Conservation (phyloP, 352 stramenopile species). For the Phytophthora sp. region DNA sequence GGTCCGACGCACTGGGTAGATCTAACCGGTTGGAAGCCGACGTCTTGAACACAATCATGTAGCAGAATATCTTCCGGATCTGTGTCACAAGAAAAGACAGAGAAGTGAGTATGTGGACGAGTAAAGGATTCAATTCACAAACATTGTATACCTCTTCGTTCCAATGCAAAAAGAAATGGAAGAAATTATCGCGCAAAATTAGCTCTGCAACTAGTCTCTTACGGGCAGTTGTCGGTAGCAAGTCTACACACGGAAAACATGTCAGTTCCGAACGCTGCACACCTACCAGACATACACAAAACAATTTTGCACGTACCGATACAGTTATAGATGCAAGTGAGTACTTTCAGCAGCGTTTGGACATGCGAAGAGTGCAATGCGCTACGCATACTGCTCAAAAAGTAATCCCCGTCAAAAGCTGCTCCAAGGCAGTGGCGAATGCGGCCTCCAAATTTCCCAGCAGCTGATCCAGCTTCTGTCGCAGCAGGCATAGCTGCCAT, state of each 20-base stretch:
- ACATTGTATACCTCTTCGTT: slow-evolving; percentile 92
- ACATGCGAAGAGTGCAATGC: slow-evolving; percentile 79
- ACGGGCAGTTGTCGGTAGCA: slow-evolving; percentile 66
- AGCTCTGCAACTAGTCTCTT: slow-evolving; percentile 76
- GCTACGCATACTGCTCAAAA: slow-evolving; percentile 69
- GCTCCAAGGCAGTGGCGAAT: slow-evolving; percentile 45
- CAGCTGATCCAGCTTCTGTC: slow-evolving; percentile 7
- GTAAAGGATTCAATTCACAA: too few relatives aligned
- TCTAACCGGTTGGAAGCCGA: slow-evolving; percentile 79
- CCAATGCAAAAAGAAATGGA: slow-evolving; percentile 87
- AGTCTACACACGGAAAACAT: slow-evolving; percentile 40
- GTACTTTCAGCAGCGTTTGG: slow-evolving; percentile 85
- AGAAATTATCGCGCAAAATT: slow-evolving; percentile 88
- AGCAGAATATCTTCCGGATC: slow-evolving; percentile 88
- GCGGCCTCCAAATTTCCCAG: slow-evolving; percentile 30
- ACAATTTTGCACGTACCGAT: slow-evolving; percentile 48
- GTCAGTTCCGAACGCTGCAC: too few relatives aligned
- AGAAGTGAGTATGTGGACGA: neutral
- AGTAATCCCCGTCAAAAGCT: slow-evolving; percentile 77
- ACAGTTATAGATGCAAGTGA: slow-evolving; percentile 87
- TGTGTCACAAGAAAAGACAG: slow-evolving; percentile 10
- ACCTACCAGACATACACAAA: neutral
- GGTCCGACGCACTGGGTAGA: slow-evolving; percentile 71
- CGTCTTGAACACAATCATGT: slow-evolving; percentile 87
- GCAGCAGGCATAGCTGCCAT: slow-evolving; percentile 42